Conservation (phyloP, 306 rosid genomes). For the Dalbergia cultrata region DNA sequence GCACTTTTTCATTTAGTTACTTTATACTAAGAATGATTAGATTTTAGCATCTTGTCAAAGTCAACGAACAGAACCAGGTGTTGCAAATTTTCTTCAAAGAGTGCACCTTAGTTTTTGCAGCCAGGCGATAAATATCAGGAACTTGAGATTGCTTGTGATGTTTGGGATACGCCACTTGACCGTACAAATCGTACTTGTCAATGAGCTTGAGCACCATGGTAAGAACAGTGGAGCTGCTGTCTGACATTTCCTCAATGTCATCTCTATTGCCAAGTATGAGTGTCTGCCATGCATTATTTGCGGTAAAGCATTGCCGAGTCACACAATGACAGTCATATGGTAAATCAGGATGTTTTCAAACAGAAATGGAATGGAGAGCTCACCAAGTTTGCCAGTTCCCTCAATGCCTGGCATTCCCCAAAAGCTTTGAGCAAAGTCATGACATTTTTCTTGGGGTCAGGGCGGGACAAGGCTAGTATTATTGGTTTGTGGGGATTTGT, state of each 20-base stretch:
- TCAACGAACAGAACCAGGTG: constrained; percentile 9
- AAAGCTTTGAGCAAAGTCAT: constrained; percentile 85
- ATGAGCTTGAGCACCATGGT: constrained; percentile 76
- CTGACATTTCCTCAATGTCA: constrained; percentile 77
- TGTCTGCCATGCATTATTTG: constrained; percentile 56
- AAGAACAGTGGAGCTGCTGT: constrained; percentile 73
- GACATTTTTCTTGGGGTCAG: constrained; percentile 93
- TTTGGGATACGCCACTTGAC: constrained; percentile 89
- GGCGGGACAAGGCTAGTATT: constrained; percentile 85
- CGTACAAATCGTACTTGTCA: constrained; percentile 82
- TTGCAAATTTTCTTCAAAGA: constrained; percentile 1
- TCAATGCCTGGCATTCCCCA: constrained; percentile 76
- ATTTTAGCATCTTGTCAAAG: not conserved
- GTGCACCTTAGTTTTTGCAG: constrained; percentile 84
- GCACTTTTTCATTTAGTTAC: not conserved
- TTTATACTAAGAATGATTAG: not conserved
- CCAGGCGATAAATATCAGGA: constrained; percentile 82
- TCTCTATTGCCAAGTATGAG: constrained; percentile 90
- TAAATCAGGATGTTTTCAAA: not conserved
- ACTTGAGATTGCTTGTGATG: constrained; percentile 88
- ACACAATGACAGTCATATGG: too few relatives aligned
- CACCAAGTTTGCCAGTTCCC: constrained; percentile 85
- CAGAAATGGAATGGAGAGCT: constrained; percentile 22
- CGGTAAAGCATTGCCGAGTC: constrained; percentile 21
- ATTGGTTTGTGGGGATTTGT: constrained; percentile 93